A percentile compares a stretch with the other conserved stretches of the same genome.
Evolutionary conservation across 805 yeast species (phyloP).

Genomic region (Candida ulmi): DNA sequence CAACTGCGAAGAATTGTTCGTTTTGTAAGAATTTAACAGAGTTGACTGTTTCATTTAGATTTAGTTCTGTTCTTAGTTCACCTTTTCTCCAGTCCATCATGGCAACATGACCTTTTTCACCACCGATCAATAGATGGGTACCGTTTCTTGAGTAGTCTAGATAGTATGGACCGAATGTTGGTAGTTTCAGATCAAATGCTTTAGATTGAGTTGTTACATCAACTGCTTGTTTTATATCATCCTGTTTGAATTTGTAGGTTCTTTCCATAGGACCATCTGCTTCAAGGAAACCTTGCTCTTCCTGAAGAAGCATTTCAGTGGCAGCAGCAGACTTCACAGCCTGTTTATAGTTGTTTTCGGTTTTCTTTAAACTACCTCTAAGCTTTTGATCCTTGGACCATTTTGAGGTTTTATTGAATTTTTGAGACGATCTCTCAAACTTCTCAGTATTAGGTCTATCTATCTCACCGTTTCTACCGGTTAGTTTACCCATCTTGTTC

Average conservation of each 20-base stretch:
- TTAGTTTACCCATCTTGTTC: slow-evolving; percentile 17
- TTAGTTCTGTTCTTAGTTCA: slow-evolving; percentile 69
- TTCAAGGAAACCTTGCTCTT: slow-evolving; percentile 81
- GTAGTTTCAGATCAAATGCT: slow-evolving; percentile 64
- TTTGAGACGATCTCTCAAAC: slow-evolving; percentile 25
- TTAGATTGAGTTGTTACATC: slow-evolving; percentile 74
- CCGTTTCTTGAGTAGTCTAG: slow-evolving; percentile 86
- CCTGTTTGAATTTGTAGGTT: slow-evolving; percentile 80
- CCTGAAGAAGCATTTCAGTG: slow-evolving; percentile 80
- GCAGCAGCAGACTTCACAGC: slow-evolving; percentile 82
- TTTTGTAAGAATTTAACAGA: slow-evolving; percentile 89
- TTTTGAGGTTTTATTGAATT: slow-evolving; percentile 17
- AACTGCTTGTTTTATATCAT: slow-evolving; percentile 69
- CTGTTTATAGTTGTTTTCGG: slow-evolving; percentile 67
- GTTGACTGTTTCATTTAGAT: slow-evolving; percentile 82
- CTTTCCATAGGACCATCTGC: slow-evolving; percentile 89
- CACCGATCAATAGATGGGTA: slow-evolving; percentile 76
- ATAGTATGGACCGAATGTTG: slow-evolving; percentile 81
- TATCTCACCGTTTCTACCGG: slow-evolving; percentile 20
- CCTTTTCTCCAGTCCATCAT: slow-evolving; percentile 95
- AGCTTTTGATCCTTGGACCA: slow-evolving; percentile 53
- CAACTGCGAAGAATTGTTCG: slow-evolving; percentile 92
- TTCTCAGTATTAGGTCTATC: slow-evolving; percentile 25
- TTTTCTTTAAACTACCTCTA: slow-evolving; percentile 57
- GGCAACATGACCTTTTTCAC: slow-evolving; percentile 92